Base-by-base conservation (phyloP, 2,329 filamentous ascomycete species). In the Conoideocrella luteorostrata region DNA sequence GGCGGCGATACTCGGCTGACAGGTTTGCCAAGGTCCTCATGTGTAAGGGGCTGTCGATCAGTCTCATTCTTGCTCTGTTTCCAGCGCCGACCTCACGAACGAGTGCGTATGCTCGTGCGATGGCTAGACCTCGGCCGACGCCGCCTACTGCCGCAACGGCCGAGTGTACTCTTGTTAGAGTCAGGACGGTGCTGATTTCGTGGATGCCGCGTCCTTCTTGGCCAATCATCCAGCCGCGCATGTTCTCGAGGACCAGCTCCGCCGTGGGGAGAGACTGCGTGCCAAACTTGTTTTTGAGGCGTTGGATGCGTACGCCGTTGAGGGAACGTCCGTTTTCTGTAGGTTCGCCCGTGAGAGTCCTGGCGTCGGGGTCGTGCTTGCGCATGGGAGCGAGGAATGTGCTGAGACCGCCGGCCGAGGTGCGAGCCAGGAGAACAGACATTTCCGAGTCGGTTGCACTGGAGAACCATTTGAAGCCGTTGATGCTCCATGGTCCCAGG, bases 221-320 rank as follows among this genome's bases (percentile, higher is more conserved):
- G 5, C 86, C 86, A 22, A 90, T 64, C 5, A 88, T 68, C 70
- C 81, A 81, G 4, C 68, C 81, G 2, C 81, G 74, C 70, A 78
- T 78, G n/a, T 68, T 71, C 13, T 71, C 66, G 3, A 86, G 69
- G 47, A 83, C 81, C 1, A 89, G 71, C 58, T 89, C 84, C 0
- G 84, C 85, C 0, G 85, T 88, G 0, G 85, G 84, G 0, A 89
- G 66, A 1, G 80, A 71, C 37, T 77, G 77, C 0, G 84, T 88
- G 21, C 84, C 85, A 3, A 86, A 70, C 55, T 88, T 89, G 59
- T 78, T 77, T 64, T 89, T 88, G 13, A 89, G 66, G 0, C 84
- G 72, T 45, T 82, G 77, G 49, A 88, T 84, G 7, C 69, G 69
- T 7, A 88, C 69, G 2, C 84, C 84, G 54, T 88, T 88, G 10